Evolutionary conservation across 768 basidiomycete genomes (phyloP).

Genomic region (Suillus discolor): DNA sequence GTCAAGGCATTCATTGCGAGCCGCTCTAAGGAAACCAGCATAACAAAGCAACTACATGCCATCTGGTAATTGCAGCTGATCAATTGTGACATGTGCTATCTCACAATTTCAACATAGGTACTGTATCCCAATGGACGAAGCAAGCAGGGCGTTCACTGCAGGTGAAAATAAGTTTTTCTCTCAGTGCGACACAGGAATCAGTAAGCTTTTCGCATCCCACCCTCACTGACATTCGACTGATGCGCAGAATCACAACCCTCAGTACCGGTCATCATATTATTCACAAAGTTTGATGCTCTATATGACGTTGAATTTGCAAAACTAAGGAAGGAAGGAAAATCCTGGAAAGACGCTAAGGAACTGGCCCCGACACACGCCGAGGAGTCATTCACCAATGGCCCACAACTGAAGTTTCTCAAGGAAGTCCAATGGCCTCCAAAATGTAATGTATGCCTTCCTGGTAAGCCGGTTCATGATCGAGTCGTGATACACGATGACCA

Average conservation of each 20-base stretch:
- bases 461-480: no score
- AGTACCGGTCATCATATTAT: conserved; percentile 26
- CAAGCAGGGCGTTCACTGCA: conserved; percentile 25
- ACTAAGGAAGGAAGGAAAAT: conserved; percentile 14
- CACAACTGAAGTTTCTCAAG: no score
- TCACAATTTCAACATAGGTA: conserved; percentile 32
- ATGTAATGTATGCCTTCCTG: no score
- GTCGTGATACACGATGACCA: no score
- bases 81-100: not conserved
- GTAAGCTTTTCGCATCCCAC: not conserved
- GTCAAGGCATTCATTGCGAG: no score
- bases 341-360: conserved; percentile 12
- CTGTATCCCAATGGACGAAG: conserved; percentile 35
- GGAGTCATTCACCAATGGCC: rapidly evolving
- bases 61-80: conserved; percentile 36
- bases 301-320: conserved; percentile 20
- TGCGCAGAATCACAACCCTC: not conserved
- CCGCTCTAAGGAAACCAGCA: no score
- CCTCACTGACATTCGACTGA: not conserved
- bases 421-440: no score
- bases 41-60: conserved; percentile 35
- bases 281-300: conserved; percentile 41
- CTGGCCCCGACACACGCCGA: conserved; percentile 1
- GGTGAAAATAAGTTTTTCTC: not conserved
- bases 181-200: conserved; percentile 9